phyloP scores from a whole-genome alignment of 768 basidiomycete genomes.

The Kwoniella mangroviensis region DNA sequence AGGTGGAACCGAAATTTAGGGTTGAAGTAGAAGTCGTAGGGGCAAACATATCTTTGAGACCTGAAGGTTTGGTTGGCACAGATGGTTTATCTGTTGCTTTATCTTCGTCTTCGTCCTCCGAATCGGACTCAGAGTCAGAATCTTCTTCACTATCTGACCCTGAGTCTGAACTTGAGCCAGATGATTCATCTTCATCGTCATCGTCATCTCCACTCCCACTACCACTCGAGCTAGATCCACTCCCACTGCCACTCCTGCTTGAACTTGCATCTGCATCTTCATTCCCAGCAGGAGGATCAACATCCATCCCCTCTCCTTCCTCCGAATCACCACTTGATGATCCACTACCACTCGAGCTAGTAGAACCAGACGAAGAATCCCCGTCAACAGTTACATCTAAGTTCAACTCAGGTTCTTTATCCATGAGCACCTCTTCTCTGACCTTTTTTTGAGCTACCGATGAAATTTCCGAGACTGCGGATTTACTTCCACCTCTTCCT shows the following conservation, averaged over 20 bases:
- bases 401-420: background rate
- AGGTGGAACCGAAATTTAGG: slow-evolving; percentile 11
- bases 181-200: slow-evolving; percentile 21
- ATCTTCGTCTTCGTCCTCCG: slow-evolving; percentile 12
- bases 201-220: slow-evolving; percentile 11
- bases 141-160: slow-evolving; percentile 19
- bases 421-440: background rate
- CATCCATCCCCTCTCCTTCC: slow-evolving; percentile 20
- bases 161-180: slow-evolving; percentile 11
- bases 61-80: slow-evolving; percentile 11
- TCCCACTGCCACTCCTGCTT: slow-evolving; percentile 1
- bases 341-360: slow-evolving; percentile 3
- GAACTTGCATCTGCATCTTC: slow-evolving; percentile 19
- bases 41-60: slow-evolving; percentile 33
- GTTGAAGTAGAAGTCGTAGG: slow-evolving; percentile 17
- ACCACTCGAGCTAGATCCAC: slow-evolving; percentile 17
- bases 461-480: background rate
- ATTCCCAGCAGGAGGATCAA: slow-evolving; percentile 23
- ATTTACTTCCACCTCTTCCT: slow-evolving; percentile 10
- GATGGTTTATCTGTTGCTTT: slow-evolving; percentile 5
- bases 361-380: background rate
- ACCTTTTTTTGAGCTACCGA: background rate
- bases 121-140: background rate
- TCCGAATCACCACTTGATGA: slow-evolving; percentile 20
- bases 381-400: slow-evolving; percentile 1